Conservation (phyloP, 306 rosid species). For the Vigna reflexopilosa region DNA sequence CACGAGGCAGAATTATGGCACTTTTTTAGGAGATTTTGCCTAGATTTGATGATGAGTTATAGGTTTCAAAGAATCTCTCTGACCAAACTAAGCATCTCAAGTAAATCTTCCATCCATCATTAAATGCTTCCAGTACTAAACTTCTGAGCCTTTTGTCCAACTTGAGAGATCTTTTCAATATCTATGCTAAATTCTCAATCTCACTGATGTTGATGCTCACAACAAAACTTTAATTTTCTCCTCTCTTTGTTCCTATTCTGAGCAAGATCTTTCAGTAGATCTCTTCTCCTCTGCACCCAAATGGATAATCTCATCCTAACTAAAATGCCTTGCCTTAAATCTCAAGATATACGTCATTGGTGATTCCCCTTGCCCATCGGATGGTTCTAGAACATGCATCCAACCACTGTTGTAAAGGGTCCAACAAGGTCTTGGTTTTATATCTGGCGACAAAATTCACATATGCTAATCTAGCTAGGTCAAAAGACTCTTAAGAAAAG, state of each 20-base stretch:
- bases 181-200: slow-evolving; percentile 68
- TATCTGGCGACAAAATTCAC: slow-evolving; percentile 37
- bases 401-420: slow-evolving; percentile 42
- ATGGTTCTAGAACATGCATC: slow-evolving; percentile 52
- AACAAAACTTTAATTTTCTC: slow-evolving; percentile 20
- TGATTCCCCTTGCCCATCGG: slow-evolving; percentile 45
- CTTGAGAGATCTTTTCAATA: slow-evolving; percentile 68
- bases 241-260: not conserved
- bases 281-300: slow-evolving; percentile 45
- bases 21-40: slow-evolving; percentile 73
- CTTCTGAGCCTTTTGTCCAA: slow-evolving; percentile 49
- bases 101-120: slow-evolving; percentile 57
- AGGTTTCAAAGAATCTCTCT: slow-evolving; percentile 57
- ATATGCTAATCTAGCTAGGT: slow-evolving; percentile 38
- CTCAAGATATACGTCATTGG: slow-evolving; percentile 56
- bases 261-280: slow-evolving; percentile 70
- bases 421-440: not conserved
- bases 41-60: slow-evolving; percentile 60
- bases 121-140: slow-evolving; percentile 54
- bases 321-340: slow-evolving; percentile 36
- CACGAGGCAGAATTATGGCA: slow-evolving; percentile 71
- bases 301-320: slow-evolving; percentile 47
- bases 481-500: slow-evolving; percentile 39
- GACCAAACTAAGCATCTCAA: slow-evolving; percentile 53
- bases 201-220: slow-evolving; percentile 47